phyloP scores from a whole-genome alignment of 495 filamentous ascomycete species.

The Penicillium manginii region DNA sequence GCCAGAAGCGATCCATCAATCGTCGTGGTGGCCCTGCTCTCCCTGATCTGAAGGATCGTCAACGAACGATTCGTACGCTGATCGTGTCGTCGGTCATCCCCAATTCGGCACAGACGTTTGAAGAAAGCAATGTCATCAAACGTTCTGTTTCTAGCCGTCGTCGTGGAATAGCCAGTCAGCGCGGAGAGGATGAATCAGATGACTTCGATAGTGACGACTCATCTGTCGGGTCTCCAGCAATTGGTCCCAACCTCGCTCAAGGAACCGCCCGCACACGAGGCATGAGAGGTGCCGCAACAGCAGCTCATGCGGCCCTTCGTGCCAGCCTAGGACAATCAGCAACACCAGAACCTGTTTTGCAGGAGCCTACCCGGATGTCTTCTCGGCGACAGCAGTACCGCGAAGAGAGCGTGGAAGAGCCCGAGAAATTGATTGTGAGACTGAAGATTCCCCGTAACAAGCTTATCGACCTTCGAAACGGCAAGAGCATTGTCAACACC shows the following conservation, averaged over 20 bases:
- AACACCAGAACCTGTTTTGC: conserved; percentile 76
- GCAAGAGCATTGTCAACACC: conserved; percentile 24
- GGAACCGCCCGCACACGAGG: conserved; percentile 85
- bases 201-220: conserved; percentile 89
- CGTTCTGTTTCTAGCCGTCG: conserved; percentile 60
- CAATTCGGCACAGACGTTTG: conserved; percentile 76
- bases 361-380: conserved; percentile 67
- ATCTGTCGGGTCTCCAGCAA: conserved; percentile 81
- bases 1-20: conserved; percentile 94
- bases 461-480: conserved; percentile 27
- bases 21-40: conserved; percentile 91
- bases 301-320: conserved; percentile 72
- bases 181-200: conserved; percentile 79
- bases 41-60: conserved; percentile 93
- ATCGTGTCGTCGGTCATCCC: conserved; percentile 90
- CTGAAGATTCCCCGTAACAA: conserved; percentile 68
- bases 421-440: conserved; percentile 67
- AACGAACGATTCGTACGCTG: conserved; percentile 85
- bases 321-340: conserved; percentile 83
- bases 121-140: conserved; percentile 87
- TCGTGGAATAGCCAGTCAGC: conserved; percentile 47
- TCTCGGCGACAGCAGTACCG: conserved; percentile 63
- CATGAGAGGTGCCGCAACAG: conserved; percentile 82
- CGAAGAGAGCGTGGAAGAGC: conserved; percentile 73
- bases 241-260: conserved; percentile 63